A percentile compares a stretch with the other conserved stretches of the same genome.
phyloP scores from a whole-genome alignment of 2,329 filamentous ascomycete species.

The Colletotrichum falcatum region DNA sequence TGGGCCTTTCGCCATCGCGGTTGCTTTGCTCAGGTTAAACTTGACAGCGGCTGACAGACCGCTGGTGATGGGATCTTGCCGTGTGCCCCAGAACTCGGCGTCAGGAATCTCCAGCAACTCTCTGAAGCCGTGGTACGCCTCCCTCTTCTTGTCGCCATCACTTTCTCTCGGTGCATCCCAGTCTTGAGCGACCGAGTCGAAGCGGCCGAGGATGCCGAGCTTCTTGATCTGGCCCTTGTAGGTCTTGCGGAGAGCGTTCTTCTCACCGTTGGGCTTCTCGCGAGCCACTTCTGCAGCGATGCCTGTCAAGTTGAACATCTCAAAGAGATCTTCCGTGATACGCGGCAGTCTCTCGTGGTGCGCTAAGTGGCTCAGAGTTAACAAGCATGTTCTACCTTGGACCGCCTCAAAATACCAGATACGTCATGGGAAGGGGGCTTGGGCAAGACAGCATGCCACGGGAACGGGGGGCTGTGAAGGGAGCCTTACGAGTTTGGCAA shows the following conservation, averaged over 20 bases:
- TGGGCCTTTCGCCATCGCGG: slow-evolving; percentile 68
- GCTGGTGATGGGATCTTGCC: slow-evolving; percentile 64
- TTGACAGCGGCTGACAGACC: slow-evolving; percentile 62
- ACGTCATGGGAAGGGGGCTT: slow-evolving; percentile 12
- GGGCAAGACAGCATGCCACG: slow-evolving; percentile 38
- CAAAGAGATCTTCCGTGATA: slow-evolving; percentile 68
- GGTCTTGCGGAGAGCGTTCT: slow-evolving; percentile 75
- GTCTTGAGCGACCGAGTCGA: slow-evolving; percentile 67
- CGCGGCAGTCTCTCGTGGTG: slow-evolving; percentile 61
- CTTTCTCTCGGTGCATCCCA: slow-evolving; percentile 58
- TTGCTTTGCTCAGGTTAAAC: slow-evolving; percentile 61
- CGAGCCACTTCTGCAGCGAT: slow-evolving; percentile 73
- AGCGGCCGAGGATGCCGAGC: slow-evolving; percentile 70
- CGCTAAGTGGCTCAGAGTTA: slow-evolving; percentile 61
- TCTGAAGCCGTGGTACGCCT: slow-evolving; percentile 64
- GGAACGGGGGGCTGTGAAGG: slow-evolving; percentile 52
- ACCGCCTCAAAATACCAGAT: slow-evolving; percentile 37
- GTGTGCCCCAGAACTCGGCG: slow-evolving; percentile 39
- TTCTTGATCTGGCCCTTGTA: slow-evolving; percentile 78
- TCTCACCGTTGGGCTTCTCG: slow-evolving; percentile 73
- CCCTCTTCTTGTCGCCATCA: slow-evolving; percentile 58
- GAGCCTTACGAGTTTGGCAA: slow-evolving; percentile 75
- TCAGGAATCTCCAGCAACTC: slow-evolving; percentile 64
- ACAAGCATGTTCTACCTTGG: slow-evolving; percentile 52
- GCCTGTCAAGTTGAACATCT: slow-evolving; percentile 65